A percentile compares a stretch with the other conserved stretches of the same genome.
These are phyloP conservation scores for Penicillium desertorum DNA, from an alignment of 495 filamentous ascomycete species.

Conservation along the genomic window DNA sequence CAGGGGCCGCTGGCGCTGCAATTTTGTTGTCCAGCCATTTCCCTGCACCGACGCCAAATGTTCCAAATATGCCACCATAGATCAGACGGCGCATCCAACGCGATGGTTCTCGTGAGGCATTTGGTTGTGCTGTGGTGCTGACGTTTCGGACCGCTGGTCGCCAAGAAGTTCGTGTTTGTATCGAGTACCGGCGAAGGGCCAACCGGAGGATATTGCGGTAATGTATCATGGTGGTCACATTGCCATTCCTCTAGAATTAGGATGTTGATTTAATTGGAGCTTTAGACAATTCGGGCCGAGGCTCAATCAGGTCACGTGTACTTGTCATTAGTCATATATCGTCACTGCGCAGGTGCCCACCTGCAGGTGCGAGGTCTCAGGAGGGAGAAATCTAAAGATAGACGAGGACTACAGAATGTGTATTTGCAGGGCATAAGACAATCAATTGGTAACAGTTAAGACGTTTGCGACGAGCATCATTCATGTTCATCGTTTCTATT, in stretches of 20 bases:
- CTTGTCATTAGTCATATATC: not conserved
- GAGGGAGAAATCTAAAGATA: not conserved
- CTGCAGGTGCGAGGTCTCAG: too few relatives aligned
- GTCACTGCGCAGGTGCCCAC: not conserved
- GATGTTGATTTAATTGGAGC: constrained; percentile 5
- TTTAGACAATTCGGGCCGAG: constrained; percentile 12
- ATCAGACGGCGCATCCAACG: constrained; percentile 43
- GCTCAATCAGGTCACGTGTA: constrained; percentile 21
- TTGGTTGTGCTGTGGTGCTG: constrained; percentile 22
- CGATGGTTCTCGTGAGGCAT: constrained; percentile 24
- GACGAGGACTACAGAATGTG: not conserved
- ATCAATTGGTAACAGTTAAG: constrained; percentile 2
- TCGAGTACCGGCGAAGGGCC: constrained; percentile 18
- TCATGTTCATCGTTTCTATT: constrained; percentile 33
- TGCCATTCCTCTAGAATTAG: not conserved
- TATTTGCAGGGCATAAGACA: not conserved
- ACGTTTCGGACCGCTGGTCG: constrained; percentile 22
- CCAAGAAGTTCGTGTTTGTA: constrained; percentile 6
- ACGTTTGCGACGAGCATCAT: constrained; percentile 14
- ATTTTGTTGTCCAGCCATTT: constrained; percentile 32
- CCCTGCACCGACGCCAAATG: constrained; percentile 30
- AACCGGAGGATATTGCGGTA: constrained; percentile 30
- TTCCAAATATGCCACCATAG: constrained; percentile 39
- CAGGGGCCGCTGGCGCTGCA: constrained; percentile 33
- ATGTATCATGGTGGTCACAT: constrained; percentile 37